Base-by-base conservation (phyloP, 805 yeast genomes). In the Myxozyma geophila region DNA sequence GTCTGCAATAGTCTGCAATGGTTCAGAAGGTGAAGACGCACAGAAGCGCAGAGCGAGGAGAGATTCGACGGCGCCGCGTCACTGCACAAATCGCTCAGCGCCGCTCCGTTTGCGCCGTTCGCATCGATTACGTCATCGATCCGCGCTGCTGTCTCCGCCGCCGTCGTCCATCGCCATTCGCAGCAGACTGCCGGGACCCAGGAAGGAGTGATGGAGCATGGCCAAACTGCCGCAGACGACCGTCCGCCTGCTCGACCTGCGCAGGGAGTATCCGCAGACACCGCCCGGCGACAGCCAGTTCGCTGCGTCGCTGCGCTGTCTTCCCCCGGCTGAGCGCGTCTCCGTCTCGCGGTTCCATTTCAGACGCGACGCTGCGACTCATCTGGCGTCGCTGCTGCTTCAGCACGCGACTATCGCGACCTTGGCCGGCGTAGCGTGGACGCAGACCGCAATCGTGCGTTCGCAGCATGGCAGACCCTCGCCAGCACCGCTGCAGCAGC, bases 351-450 rank as follows among this genome's bases (percentile, higher is more conserved):
- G 44, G 19, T 65, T 48, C 59, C 64, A 56, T 23, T 63, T 63
- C 49, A 56, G 53, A 9, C 40, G 51, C 36, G 69, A 66, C 55
- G 53, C 64, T 13, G 28, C 36, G 7, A 19, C 50, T 41, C 69
- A 63, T 46, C 55, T 63, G 8, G 58, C 40, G 4, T 66, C 69
- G 15, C 44, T 59, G 7, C 60, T 66, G 1, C 60, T 66, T 39
- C 69, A 66, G 36, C 62, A 54, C 39, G 46, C 54, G 40, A 47
- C 58, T 19, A 57, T 66, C 17, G n/a, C 57, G 9, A 10, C 13
- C 9, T 50, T 65, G 2, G 57, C 58, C 5, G 44, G 44, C 9
- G 43, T 51, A 12, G 33, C 54, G 10, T 64, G 59, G 62, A 7
- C 17, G 10, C 57, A 65, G 2, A 19, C 59, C 7, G 9, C 36